Evolutionary conservation across 192 early-diverging fungal species (phyloP).

Genomic region (Coemansia sp.): DNA sequence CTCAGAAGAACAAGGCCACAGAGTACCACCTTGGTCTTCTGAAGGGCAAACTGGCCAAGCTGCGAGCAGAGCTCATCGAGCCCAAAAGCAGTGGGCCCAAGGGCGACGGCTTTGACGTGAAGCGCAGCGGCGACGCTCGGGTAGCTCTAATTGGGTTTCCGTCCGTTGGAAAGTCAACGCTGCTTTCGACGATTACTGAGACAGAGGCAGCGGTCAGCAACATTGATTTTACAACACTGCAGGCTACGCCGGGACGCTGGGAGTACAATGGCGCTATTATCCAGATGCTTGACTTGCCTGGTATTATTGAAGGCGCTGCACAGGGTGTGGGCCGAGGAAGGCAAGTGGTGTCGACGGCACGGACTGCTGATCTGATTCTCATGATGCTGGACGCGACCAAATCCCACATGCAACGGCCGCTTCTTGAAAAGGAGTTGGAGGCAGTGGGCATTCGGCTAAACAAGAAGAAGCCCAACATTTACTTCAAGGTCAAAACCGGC

Average conservation of each 20-base stretch:
- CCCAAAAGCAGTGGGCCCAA: constrained; percentile 62
- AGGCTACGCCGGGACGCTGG: constrained; percentile 93
- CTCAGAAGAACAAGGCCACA: constrained; percentile 99
- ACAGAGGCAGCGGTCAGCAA: constrained; percentile 85
- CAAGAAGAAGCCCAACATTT: constrained; percentile 82
- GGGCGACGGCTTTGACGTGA: constrained; percentile 97
- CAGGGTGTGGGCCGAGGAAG: constrained; percentile 97
- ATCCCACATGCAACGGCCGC: constrained; percentile 73
- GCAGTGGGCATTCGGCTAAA: constrained; percentile 96
- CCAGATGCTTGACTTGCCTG: constrained; percentile 96
- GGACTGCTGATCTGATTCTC: constrained; percentile 93
- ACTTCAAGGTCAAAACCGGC: constrained; percentile 96
- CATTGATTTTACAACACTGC: constrained; percentile 97
- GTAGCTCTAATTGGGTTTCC: constrained; percentile 96
- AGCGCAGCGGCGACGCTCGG: constrained; percentile 94
- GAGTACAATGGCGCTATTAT: constrained; percentile 94
- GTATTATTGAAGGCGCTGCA: constrained; percentile 97
- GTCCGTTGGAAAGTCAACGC: constrained; percentile 98
- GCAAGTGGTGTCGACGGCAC: constrained; percentile 96
- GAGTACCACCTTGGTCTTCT: constrained; percentile 98
- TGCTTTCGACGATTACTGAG: constrained; percentile 87
- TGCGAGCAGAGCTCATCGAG: constrained; percentile 76
- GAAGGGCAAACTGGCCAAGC: constrained; percentile 93
- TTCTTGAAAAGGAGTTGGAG: constrained; percentile 91
- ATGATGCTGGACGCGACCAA: constrained; percentile 99